A percentile compares a stretch with the other conserved stretches of the same genome.
Evolutionary conservation across 352 stramenopile species (phyloP).

Genomic region (Pythium brassicae): DNA sequence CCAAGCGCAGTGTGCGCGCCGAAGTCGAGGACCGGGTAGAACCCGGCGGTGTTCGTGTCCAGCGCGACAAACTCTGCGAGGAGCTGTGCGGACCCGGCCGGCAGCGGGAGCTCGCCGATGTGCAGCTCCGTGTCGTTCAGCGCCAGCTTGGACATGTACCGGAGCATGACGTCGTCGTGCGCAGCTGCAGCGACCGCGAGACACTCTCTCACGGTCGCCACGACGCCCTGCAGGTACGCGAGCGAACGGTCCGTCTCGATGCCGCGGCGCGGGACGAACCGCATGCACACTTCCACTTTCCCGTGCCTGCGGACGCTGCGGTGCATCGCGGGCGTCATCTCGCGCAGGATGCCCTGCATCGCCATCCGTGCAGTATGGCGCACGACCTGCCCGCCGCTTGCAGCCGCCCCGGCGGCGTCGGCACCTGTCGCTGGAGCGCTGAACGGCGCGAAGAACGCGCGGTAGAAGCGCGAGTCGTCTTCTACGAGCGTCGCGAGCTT

Average conservation of each 20-base stretch:
- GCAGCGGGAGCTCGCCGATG: conserved; percentile 1
- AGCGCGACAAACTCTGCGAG: conserved; percentile 4
- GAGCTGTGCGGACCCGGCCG: background rate
- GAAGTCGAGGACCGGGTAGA: conserved; percentile 4
- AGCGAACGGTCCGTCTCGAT: background rate
- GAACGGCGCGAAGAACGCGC: conserved; percentile 4
- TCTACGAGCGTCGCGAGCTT: background rate
- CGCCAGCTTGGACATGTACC: conserved; percentile 1
- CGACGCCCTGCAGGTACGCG: background rate
- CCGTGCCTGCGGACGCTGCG: background rate
- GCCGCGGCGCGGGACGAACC: background rate
- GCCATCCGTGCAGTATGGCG: background rate
- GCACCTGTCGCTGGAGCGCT: background rate
- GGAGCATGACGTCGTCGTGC: background rate
- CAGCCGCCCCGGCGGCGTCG: background rate
- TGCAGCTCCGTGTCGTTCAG: conserved; percentile 7
- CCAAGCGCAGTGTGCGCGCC: background rate
- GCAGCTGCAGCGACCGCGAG: background rate
- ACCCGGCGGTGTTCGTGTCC: background rate
- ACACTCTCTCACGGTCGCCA: background rate
- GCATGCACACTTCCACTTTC: background rate
- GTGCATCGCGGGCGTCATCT: conserved; percentile 7
- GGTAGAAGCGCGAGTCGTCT: conserved; percentile 1
- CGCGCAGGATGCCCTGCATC: conserved; percentile 1
- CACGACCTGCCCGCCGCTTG: background rate